A percentile compares a stretch with the other conserved stretches of the same genome.
Conservation (phyloP, 176 grass and related monocot genomes). For the Chloris gayana region DNA sequence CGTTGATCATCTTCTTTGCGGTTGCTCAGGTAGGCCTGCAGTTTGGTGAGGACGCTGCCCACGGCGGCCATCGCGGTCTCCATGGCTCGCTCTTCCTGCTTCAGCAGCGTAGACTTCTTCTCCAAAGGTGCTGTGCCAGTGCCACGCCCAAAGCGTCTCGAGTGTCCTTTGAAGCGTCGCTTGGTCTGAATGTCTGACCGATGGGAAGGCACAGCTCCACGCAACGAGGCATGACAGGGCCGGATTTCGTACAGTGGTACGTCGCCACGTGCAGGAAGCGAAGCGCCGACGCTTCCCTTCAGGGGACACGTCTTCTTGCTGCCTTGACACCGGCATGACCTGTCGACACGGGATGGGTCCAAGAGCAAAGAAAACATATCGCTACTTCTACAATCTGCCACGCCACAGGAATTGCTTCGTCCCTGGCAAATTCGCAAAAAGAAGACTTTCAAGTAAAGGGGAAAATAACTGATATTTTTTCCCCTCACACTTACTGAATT, state of each 20-base stretch:
- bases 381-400: too few species aligned
- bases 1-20: too few species aligned
- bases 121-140: background rate
- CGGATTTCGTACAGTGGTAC: background rate
- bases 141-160: background rate
- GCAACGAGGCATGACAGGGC: too few species aligned
- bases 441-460: too few species aligned
- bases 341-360: background rate
- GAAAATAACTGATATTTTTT: too few species aligned
- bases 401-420: too few species aligned
- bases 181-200: background rate
- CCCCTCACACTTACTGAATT: too few species aligned
- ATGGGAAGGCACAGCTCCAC: too few species aligned
- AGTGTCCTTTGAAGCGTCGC: background rate
- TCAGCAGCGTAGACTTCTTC: too few species aligned
- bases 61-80: background rate
- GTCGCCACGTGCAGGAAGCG: background rate
- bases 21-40: background rate
- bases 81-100: background rate
- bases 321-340: background rate
- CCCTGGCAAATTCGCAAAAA: too few species aligned
- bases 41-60: background rate
- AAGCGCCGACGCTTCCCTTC: background rate
- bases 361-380: background rate
- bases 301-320: background rate